Percentiles rank a stretch among this genome's conserved stretches.
Conservation (phyloP, 164 flowering plant genomes). For the Warburgia ugandensis region DNA sequence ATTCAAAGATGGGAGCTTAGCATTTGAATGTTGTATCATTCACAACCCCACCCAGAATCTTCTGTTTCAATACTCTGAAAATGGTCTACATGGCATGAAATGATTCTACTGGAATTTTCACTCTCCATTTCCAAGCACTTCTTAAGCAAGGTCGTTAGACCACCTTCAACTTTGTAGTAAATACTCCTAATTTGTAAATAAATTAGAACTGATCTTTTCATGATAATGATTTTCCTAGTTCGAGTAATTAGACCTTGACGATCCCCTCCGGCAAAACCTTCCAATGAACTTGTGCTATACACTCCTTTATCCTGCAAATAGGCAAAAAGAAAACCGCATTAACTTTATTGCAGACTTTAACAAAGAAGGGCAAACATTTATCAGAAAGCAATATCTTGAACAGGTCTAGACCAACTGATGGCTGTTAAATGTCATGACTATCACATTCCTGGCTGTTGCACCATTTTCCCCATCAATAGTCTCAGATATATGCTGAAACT, state of each 20-base stretch:
- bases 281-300: no score
- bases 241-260: conserved; percentile 6
- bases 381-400: no score
- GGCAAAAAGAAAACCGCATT: no score
- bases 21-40: conserved; percentile 95
- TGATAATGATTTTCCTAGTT: conserved; percentile 8
- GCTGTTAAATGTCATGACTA: no score
- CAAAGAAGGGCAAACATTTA: no score
- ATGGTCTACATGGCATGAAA: conserved; percentile 60
- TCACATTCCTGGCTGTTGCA: no score
- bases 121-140: conserved; percentile 53
- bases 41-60: conserved; percentile 90
- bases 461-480: no score
- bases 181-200: conserved; percentile 32
- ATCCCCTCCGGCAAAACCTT: no score
- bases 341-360: no score
- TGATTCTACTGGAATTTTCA: conserved; percentile 25
- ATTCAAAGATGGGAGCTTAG: conserved; percentile 61
- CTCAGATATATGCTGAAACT: no score
- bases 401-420: no score
- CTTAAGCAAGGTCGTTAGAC: conserved; percentile 46
- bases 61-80: conserved; percentile 45
- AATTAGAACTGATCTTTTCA: conserved; percentile 28
- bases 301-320: no score
- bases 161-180: conserved; percentile 42